Evolutionary conservation across 2,329 filamentous ascomycete species (phyloP).

Genomic region (Aspergillus brasiliensis): DNA sequence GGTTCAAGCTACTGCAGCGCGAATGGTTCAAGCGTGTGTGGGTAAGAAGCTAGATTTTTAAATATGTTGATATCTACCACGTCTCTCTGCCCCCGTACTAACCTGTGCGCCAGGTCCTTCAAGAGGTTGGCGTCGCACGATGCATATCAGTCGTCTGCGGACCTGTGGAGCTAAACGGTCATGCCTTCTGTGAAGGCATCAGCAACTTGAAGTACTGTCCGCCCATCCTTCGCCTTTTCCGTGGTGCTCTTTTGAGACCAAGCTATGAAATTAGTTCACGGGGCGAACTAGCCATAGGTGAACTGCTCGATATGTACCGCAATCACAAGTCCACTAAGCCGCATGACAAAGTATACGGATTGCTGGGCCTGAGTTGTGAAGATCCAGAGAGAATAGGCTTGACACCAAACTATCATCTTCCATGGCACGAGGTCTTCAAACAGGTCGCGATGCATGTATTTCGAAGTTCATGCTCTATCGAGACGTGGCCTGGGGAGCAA

Average conservation of each 20-base stretch:
- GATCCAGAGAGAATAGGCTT: background rate
- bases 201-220: background rate
- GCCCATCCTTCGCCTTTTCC: background rate
- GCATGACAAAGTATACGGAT: constrained; percentile 1
- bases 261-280: background rate
- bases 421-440: background rate
- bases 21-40: constrained; percentile 3
- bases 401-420: background rate
- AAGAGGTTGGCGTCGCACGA: constrained; percentile 1
- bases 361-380: constrained; percentile 1
- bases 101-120: constrained; percentile 8
- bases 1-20: background rate
- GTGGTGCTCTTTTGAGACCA: background rate
- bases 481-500: background rate
- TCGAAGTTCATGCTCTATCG: too few species aligned
- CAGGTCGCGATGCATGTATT: too few species aligned
- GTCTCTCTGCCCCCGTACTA: too few species aligned
- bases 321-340: background rate
- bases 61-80: too few species aligned
- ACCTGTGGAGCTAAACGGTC: background rate
- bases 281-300: background rate
- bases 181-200: background rate
- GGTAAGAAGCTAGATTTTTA: background rate
- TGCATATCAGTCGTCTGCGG: background rate
- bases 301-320: constrained; percentile 6